Conservation (phyloP, 192 early-diverging fungal genomes). For the Pilobolus umbonatus region DNA sequence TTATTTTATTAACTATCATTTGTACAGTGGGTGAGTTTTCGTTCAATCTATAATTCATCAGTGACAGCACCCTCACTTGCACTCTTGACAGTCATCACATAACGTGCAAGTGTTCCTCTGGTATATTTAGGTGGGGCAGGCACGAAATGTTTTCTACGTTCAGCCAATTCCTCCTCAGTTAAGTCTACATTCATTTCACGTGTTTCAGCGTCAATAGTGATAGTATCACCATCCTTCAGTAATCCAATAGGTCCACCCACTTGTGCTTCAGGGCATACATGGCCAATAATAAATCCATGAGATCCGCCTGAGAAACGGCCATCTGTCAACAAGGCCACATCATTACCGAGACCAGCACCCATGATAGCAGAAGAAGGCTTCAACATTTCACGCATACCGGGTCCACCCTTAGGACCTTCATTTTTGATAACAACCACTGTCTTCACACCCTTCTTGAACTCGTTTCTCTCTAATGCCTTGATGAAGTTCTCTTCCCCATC, state of each 20-base stretch:
- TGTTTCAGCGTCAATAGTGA: constrained; percentile 83
- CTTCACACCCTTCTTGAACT: constrained; percentile 91
- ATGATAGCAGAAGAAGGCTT: constrained; percentile 97
- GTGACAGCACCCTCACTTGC: constrained; percentile 84
- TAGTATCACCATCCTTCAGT: constrained; percentile 82
- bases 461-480: constrained; percentile 74
- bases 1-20: no score
- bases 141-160: constrained; percentile 67
- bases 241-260: constrained; percentile 94
- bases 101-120: constrained; percentile 88
- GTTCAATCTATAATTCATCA: constrained; percentile 58
- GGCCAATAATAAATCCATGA: constrained; percentile 99
- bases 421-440: constrained; percentile 87
- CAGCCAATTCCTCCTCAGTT: constrained; percentile 69
- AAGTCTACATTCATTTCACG: constrained; percentile 76
- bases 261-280: constrained; percentile 98
- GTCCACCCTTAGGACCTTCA: constrained; percentile 96
- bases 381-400: constrained; percentile 99
- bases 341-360: constrained; percentile 97
- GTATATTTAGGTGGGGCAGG: constrained; percentile 87
- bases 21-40: no score
- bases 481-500: constrained; percentile 94
- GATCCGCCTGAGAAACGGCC: constrained; percentile 98
- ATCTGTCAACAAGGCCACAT: constrained; percentile 96
- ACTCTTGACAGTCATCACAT: constrained; percentile 80